Evolutionary conservation across 2,329 filamentous ascomycete species (phyloP), one percentile per base, ranked within the genome.

Genomic region (Trichoderma sp.): DNA sequence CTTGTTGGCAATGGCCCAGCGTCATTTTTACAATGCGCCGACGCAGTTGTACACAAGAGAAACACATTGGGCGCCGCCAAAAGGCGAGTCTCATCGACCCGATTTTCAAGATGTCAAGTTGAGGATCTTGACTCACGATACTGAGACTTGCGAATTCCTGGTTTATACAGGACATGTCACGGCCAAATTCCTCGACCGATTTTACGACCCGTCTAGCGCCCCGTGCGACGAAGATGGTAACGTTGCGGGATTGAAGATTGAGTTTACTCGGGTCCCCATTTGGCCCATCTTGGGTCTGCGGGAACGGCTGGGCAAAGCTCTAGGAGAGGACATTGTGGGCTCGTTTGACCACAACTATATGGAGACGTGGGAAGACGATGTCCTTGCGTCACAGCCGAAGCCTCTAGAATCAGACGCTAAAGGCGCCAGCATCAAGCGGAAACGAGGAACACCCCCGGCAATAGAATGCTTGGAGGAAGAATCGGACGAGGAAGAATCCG

Each of bases 1-100:
- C 52, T 83, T 88, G 67, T 71, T 89, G 13, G 83, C 84, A 56
- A 85, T 88, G 83, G 86, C 86, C 8, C 86, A 89, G 71, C 79
- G 80, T 9, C 80, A 84, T 56, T 85, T 85, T 67, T 87, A 88
- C 72, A 70, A 70, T 10, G 37, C 50, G 19, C 75, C 74, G 17
- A 35, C 68, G 19, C 52, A 70, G 15, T 70, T 70, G 1, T 68
- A 69, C 10, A 71, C 72, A 29, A 73, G 72, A 63, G 73, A 75
- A 13, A 74, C 75, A 3, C 74, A 73, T 27, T 76, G 75, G 64
- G 75, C 74, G 0, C 53, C 68, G 4, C 70, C 64, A 5, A 67
- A 70, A 32, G 68, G 66, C 39, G 71, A 71, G 13, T 71, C 71
- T 12, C 70, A 71, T 48, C 71, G 71, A 37, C 74, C 80, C 8